A percentile compares a stretch with the other conserved stretches of the same genome.
Evolutionary conservation across 1,284 basidiomycete species (phyloP).

Genomic region (Boletus nobilissimus): DNA sequence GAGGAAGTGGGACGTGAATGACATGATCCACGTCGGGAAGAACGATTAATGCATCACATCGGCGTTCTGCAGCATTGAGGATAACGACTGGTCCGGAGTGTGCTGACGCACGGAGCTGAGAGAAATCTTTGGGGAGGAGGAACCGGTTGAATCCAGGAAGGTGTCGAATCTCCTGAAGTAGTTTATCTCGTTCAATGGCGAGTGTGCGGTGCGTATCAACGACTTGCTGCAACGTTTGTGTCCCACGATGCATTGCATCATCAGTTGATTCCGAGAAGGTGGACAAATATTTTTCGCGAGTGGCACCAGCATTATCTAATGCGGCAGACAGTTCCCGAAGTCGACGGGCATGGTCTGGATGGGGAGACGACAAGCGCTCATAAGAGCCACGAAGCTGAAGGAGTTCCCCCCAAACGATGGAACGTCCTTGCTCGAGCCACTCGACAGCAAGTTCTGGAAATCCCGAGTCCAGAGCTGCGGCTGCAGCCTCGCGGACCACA

Average conservation of each 20-base stretch:
- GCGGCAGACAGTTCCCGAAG: background rate
- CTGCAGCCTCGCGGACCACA: no score
- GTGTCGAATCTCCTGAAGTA: background rate
- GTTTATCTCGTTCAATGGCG: background rate
- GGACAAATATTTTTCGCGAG: background rate
- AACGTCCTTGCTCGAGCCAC: no score
- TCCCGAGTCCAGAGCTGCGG: no score
- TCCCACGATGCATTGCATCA: no score
- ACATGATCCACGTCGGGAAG: background rate
- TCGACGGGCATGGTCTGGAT: background rate
- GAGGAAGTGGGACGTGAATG: background rate
- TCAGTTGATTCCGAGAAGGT: background rate
- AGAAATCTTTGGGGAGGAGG: background rate
- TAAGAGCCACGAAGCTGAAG: no score
- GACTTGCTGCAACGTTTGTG: no score
- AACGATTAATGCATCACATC: background rate
- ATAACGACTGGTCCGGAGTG: background rate
- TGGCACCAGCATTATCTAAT: background rate
- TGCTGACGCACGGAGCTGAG: no score
- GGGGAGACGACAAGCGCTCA: background rate
- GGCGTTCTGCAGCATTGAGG: background rate
- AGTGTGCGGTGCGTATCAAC: background rate
- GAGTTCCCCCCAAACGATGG: no score
- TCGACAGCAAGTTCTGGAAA: no score
- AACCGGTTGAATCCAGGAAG: background rate